Evolutionary conservation across 352 stramenopile genomes (phyloP).

Genomic region (Globisporangium spiculum): DNA sequence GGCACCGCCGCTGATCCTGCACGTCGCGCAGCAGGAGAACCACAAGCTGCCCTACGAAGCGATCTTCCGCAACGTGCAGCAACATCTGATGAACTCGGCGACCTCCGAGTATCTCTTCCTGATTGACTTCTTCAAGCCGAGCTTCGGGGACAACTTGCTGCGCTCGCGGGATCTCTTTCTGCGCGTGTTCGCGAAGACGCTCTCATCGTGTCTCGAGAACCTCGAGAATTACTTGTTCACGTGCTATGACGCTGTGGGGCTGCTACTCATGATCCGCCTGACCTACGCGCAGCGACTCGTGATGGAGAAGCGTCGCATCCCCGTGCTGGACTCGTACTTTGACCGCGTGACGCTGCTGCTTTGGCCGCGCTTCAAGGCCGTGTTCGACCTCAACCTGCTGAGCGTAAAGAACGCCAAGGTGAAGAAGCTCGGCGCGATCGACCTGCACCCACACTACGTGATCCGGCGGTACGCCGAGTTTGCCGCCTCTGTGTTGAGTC

Average conservation of each 20-base stretch:
- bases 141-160: constrained; percentile 60
- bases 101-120: constrained; percentile 98
- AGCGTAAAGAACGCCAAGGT: constrained; percentile 88
- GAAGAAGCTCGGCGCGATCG: constrained; percentile 90
- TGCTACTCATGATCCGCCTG: constrained; percentile 99
- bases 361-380: constrained; percentile 96
- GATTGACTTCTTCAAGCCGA: constrained; percentile 91
- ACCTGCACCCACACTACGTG: constrained; percentile 97
- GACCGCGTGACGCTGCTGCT: constrained; percentile 94
- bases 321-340: constrained; percentile 95
- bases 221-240: constrained; percentile 98
- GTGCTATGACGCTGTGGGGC: constrained; percentile 95
- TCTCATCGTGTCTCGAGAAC: constrained; percentile 96
- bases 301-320: constrained; percentile 85
- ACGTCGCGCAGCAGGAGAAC: constrained; percentile 92
- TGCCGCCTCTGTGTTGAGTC: constrained; percentile 93
- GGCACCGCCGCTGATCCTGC: constrained; percentile 89
- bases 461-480: constrained; percentile 97
- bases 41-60: constrained; percentile 95
- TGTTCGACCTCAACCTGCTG: constrained; percentile 96
- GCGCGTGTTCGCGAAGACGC: constrained; percentile 94
- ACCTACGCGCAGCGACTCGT: constrained; percentile 85
- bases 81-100: constrained; percentile 97
- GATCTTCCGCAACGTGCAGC: constrained; percentile 94
- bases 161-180: constrained; percentile 91